Evolutionary conservation across 2,329 filamentous ascomycete genomes (phyloP), one percentile per base, ranked within the genome.

Genomic region (Clonostachys chloroleuca): DNA sequence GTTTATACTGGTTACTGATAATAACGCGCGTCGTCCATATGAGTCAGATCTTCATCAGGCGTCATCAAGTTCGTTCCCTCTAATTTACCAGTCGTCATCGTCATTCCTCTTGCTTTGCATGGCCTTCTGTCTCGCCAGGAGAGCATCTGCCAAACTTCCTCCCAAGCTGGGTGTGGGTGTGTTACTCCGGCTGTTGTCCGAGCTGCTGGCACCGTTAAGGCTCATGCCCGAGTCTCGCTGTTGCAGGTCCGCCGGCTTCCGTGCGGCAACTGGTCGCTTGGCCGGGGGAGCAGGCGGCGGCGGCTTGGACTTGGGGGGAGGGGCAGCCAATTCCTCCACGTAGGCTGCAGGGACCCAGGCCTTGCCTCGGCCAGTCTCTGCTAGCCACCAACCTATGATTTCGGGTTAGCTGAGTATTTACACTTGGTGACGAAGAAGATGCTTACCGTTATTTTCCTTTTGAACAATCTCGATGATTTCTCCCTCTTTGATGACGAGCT

Each of bases 271-370:
- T 2, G 92, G 92, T 18, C 92, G 79, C 70, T 95, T 96, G 12
- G 81, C 83, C 3, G 89, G 92, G 18, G 87, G 89, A 20, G 84
- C 83, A 4, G 89, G 89, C 3, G 89, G 87, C 10, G 82, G 80
- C 0, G 87, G 82, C 66, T 91, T 92, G 4, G 75, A 66, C 48
- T 71, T 70, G 10, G 85, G 84, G 13, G 88, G 84, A 7, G 82
- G 78, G 5, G 81, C 77, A 5, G 81, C 78, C 62, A 87, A 80
- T 68, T 96, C 92, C 68, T 97, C 87, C 9, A 99, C 86, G 60
- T 99, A 99, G 17, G 92, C 90, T 17, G 92, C 88, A 1, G 94
- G 94, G 4, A 94, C 83, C 94, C 94, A 99, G 45, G 91, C 94
- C 67, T 94, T 89, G n/a, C 81, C 81, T 5, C 57, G 56, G 6